Base-by-base conservation (phyloP, 2,329 filamentous ascomycete genomes). In the Penicillium sp. region DNA sequence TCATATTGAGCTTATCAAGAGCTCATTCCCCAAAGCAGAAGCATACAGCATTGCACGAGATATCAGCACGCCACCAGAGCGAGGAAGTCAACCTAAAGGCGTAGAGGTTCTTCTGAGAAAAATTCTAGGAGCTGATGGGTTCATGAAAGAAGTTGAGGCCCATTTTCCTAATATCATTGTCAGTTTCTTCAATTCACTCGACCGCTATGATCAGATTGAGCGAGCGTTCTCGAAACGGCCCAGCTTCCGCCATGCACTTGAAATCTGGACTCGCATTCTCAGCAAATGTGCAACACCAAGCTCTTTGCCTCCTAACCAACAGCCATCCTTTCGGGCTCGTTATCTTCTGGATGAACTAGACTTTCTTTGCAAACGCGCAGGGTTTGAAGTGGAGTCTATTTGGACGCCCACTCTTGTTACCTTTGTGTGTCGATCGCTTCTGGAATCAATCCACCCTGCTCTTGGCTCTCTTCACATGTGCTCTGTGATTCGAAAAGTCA, bases 391-490 rank as follows among this genome's bases (percentile, higher is more conserved):
- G 34, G 75, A 77, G 48, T 81, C 73, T 5, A 80, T 96, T 11
- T 96, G 91, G 90, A 90, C 87, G 0, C 84, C 91, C 5, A 82
- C 89, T 3, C 77, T 92, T 36, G 86, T 92, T 47, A 84, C 87
- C 0, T 88, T 87, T 54, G 83, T 95, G 23, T 86, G 89, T 49
- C 86, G 95, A 48, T 87, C 83, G 59, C 81, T 99, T 2, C 78
- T 99, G 51, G 89, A 91, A 68, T 88, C 87, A 1, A 88, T 97
- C 16, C 87, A 95, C 66, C 84, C 88, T 18, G 90, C 92, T 0
- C 77, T 97, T 5, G 95, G 94, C 0, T 89, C 94, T 18, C 78
- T 97, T 5, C 90, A 97, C 71, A 89, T 90, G 33, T 94, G 91
- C 69, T 88, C 91, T 1, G 86, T 96, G 3, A 82, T 99, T 48